Percentiles rank a stretch among this genome's conserved stretches.
Conservation (phyloP, 2,329 filamentous ascomycete species). For the Bertia moriformis region DNA sequence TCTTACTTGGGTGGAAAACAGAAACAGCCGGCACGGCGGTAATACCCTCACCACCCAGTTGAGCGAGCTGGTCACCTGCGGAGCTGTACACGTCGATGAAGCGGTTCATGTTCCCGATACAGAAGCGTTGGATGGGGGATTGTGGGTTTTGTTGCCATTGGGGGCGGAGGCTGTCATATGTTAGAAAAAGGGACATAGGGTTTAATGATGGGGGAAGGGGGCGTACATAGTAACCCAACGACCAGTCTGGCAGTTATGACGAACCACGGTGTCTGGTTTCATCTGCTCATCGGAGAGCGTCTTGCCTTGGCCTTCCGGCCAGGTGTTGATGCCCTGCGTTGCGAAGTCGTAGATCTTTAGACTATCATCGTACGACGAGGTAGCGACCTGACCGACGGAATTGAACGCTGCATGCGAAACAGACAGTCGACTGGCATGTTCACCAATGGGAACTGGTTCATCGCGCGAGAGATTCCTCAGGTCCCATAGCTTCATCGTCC, state of each 20-base stretch:
- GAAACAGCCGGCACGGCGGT: slow-evolving; percentile 89
- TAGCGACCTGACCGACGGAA: slow-evolving; percentile 69
- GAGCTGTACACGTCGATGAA: slow-evolving; percentile 84
- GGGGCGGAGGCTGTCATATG: slow-evolving; percentile 33
- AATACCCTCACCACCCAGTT: slow-evolving; percentile 76
- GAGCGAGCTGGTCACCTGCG: slow-evolving; percentile 73
- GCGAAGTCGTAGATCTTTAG: slow-evolving; percentile 81
- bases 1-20: slow-evolving; percentile 70
- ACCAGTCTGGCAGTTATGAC: slow-evolving; percentile 91
- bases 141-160: slow-evolving; percentile 76
- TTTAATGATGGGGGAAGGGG: background rate
- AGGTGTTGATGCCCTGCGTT: slow-evolving; percentile 30
- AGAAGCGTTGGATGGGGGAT: slow-evolving; percentile 73
- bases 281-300: slow-evolving; percentile 43
- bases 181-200: background rate
- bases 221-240: slow-evolving; percentile 66
- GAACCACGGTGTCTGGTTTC: slow-evolving; percentile 52
- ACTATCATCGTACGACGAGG: slow-evolving; percentile 86
- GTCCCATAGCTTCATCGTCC: slow-evolving; percentile 87
- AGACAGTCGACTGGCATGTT: slow-evolving; percentile 69
- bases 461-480: slow-evolving; percentile 42
- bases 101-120: slow-evolving; percentile 92
- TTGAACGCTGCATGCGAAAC: slow-evolving; percentile 92
- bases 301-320: slow-evolving; percentile 38
- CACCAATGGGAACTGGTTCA: slow-evolving; percentile 59